Evolutionary conservation across 768 basidiomycete genomes (phyloP).

Genomic region (Tubosaeta sp.): DNA sequence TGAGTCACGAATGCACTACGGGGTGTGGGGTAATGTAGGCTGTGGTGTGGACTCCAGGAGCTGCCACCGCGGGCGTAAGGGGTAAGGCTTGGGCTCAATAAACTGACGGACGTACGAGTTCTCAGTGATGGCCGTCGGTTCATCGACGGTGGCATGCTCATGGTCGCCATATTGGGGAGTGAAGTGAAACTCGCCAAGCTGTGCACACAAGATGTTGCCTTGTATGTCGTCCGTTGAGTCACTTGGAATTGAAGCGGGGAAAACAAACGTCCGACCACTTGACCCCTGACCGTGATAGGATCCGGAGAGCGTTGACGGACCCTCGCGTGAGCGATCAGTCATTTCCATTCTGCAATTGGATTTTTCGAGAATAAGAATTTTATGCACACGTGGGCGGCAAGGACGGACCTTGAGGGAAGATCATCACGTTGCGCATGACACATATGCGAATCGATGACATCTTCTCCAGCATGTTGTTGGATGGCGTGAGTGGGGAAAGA

Average conservation of each 20-base stretch:
- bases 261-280: constrained; percentile 4
- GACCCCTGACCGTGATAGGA: constrained; percentile 22
- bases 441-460: constrained; percentile 27
- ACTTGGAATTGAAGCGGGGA: constrained; percentile 7
- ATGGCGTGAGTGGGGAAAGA: constrained; percentile 27
- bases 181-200: constrained; percentile 26
- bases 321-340: constrained; percentile 23
- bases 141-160: constrained; percentile 15
- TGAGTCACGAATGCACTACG: constrained; percentile 18
- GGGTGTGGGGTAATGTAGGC: constrained; percentile 25
- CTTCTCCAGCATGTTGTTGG: constrained; percentile 26
- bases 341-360: constrained; percentile 17
- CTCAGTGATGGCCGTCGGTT: constrained; percentile 27
- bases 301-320: constrained; percentile 11
- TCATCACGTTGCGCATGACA: constrained; percentile 29
- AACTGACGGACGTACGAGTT: constrained; percentile 20
- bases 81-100: constrained; percentile 7
- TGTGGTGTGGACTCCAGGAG: constrained; percentile 20
- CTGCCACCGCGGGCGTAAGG: constrained; percentile 27
- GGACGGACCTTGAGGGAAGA: constrained; percentile 33
- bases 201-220: constrained; percentile 19
- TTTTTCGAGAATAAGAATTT: constrained; percentile 11
- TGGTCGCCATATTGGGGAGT: constrained; percentile 10
- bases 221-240: constrained; percentile 24
- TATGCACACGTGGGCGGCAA: constrained; percentile 23